Conservation (phyloP, 1,139 yeast genomes). For the Arxiozyma bovina region DNA sequence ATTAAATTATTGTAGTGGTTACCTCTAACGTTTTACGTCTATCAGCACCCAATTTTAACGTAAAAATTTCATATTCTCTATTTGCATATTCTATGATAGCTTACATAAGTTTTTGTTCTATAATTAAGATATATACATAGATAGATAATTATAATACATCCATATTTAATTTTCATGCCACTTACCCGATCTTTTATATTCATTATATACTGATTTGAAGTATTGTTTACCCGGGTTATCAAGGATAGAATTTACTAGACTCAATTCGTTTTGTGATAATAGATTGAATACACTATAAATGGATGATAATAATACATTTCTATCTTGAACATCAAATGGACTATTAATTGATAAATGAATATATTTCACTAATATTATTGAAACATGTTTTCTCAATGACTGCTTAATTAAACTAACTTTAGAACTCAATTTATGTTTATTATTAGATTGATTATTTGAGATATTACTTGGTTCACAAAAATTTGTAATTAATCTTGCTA, state of each 20-base stretch:
- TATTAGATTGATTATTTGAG: slow-evolving; percentile 16
- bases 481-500: slow-evolving; percentile 53
- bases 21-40: no score
- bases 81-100: background rate
- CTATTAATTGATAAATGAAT: slow-evolving; percentile 43
- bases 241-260: slow-evolving; percentile 55
- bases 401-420: slow-evolving; percentile 47
- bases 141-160: no score
- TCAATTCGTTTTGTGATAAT: slow-evolving; percentile 58
- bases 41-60: background rate
- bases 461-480: slow-evolving; percentile 58
- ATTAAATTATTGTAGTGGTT: no score
- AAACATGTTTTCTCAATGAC: slow-evolving; percentile 53
- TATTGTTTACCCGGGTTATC: slow-evolving; percentile 65
- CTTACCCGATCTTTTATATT: slow-evolving; percentile 69
- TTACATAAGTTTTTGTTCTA: background rate
- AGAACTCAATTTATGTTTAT: slow-evolving; percentile 42
- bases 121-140: no score
- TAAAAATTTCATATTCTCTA: no score
- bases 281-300: slow-evolving; percentile 60
- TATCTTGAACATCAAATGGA: slow-evolving; percentile 41
- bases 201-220: slow-evolving; percentile 58
- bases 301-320: slow-evolving; percentile 47
- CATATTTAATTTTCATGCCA: slow-evolving; percentile 55
- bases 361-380: slow-evolving; percentile 51